These are phyloP conservation scores for Nakazawaea ambrosiae DNA, from an alignment of 805 yeast species.

Conservation along the genomic window DNA sequence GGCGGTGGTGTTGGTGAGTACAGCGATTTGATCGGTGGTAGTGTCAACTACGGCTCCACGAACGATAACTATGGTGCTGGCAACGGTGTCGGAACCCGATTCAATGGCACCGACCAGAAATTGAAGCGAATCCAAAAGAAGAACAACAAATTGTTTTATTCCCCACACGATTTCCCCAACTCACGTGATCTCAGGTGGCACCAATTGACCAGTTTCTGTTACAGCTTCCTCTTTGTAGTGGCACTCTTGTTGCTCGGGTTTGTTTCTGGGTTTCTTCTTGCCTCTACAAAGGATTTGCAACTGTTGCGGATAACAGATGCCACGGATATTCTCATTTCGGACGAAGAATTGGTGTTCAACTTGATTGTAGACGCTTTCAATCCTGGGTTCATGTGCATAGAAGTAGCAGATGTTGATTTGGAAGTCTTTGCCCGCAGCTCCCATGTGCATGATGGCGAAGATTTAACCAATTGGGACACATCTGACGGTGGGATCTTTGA, in stretches of 20 bases:
- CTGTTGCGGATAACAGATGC: slow-evolving; percentile 55
- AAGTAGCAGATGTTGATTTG: slow-evolving; percentile 57
- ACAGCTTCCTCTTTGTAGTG: slow-evolving; percentile 37
- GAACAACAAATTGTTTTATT: slow-evolving; percentile 21
- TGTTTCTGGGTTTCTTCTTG: slow-evolving; percentile 74
- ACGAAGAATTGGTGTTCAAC: slow-evolving; percentile 80
- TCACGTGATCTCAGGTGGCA: slow-evolving; percentile 20
- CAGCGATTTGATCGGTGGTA: background rate
- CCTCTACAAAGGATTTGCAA: slow-evolving; percentile 78
- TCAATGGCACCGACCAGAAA: background rate
- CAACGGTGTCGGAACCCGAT: background rate
- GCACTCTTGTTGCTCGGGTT: slow-evolving; percentile 67
- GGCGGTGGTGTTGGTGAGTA: background rate
- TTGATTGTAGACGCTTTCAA: slow-evolving; percentile 73
- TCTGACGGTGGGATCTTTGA: slow-evolving; percentile 29
- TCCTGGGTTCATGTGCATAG: slow-evolving; percentile 75
- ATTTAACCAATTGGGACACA: slow-evolving; percentile 11
- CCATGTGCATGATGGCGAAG: slow-evolving; percentile 23
- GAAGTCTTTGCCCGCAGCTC: slow-evolving; percentile 81
- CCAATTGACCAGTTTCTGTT: slow-evolving; percentile 27
- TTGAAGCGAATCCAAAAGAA: slow-evolving; percentile 11
- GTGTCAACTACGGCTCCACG: background rate
- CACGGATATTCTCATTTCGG: slow-evolving; percentile 67
- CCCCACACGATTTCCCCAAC: slow-evolving; percentile 31
- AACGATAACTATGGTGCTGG: background rate